Evolutionary conservation across 2,329 filamentous ascomycete genomes (phyloP).

Genomic region (Botryotinia calthae): DNA sequence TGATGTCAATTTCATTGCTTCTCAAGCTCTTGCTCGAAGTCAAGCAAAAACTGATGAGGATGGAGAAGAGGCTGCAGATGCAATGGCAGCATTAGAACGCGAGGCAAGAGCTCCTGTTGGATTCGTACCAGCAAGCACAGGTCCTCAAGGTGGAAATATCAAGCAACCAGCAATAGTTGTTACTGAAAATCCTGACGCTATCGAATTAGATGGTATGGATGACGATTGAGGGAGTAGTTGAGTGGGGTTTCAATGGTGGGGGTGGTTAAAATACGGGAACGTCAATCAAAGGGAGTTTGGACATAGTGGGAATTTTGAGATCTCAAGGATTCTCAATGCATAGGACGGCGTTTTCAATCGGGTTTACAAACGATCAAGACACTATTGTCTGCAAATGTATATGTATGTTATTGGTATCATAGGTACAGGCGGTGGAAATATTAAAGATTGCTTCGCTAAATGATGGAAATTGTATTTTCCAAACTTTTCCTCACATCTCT

Average conservation of each 20-base stretch:
- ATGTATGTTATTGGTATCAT: conserved; percentile 17
- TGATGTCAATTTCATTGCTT: conserved; percentile 97
- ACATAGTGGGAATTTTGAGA: conserved; percentile 18
- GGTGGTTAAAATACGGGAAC: conserved; percentile 9
- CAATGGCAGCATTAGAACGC: conserved; percentile 85
- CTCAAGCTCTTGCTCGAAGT: conserved; percentile 82
- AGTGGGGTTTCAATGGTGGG: conserved; percentile 1
- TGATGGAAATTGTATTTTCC: not conserved
- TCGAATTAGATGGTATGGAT: conserved; percentile 64
- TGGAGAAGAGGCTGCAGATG: conserved; percentile 58
- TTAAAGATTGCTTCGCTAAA: conserved; percentile 11
- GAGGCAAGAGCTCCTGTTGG: conserved; percentile 85
- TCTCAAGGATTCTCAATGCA: conserved; percentile 20
- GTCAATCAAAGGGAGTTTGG: conserved; percentile 18
- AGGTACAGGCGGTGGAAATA: conserved; percentile 10
- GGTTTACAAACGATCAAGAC: conserved; percentile 12
- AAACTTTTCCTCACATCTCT: not conserved
- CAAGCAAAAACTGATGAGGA: conserved; percentile 55
- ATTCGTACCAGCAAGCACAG: conserved; percentile 84
- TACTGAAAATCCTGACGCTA: conserved; percentile 76
- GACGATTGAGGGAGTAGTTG: conserved; percentile 25
- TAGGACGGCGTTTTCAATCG: conserved; percentile 24
- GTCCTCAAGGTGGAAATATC: conserved; percentile 60
- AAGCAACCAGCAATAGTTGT: conserved; percentile 43
- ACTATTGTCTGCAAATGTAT: conserved; percentile 12